Conservation (phyloP, 495 filamentous ascomycete genomes). For the Podospora didyma region DNA sequence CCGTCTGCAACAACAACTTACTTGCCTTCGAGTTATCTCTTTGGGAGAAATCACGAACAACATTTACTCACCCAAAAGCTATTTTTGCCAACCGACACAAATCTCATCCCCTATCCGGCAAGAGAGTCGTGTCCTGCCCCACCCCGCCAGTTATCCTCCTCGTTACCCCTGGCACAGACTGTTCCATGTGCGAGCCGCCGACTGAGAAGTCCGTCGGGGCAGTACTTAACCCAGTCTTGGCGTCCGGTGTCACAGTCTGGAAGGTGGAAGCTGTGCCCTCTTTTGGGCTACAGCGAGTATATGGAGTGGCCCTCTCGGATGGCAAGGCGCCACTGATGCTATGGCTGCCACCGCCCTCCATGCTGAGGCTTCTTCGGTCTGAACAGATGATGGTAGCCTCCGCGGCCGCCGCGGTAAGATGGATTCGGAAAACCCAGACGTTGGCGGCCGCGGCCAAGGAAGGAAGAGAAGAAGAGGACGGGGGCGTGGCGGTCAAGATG, state of each 20-base stretch:
- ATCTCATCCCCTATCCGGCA: too few relatives aligned
- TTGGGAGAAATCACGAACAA: too few relatives aligned
- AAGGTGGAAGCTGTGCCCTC: conserved; percentile 25
- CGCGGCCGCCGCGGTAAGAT: conserved; percentile 31
- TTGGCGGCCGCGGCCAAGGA: neutral
- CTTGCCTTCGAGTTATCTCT: too few relatives aligned
- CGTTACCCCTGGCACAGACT: too few relatives aligned
- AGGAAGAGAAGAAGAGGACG: neutral
- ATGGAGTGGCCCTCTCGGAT: conserved; percentile 31
- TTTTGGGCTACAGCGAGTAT: conserved; percentile 29
- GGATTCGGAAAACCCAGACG: conserved; percentile 14
- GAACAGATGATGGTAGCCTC: conserved; percentile 32
- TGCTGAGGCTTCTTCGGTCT: conserved; percentile 35
- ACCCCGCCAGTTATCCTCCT: too few relatives aligned
- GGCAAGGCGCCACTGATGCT: conserved; percentile 27
- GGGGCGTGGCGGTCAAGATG: neutral
- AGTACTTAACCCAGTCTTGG: conserved; percentile 26
- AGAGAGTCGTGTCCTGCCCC: too few relatives aligned
- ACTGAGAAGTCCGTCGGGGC: conserved; percentile 28
- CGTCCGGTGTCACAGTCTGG: conserved; percentile 25
- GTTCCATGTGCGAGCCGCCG: conserved; percentile 34
- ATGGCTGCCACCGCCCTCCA: conserved; percentile 29
- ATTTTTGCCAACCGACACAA: too few relatives aligned
- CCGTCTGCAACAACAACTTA: too few relatives aligned
- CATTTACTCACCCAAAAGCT: too few relatives aligned